A percentile compares a stretch with the other conserved stretches of the same genome.
Conservation (phyloP, 2,329 filamentous ascomycete genomes). For the Neocatenulostroma microsporum region DNA sequence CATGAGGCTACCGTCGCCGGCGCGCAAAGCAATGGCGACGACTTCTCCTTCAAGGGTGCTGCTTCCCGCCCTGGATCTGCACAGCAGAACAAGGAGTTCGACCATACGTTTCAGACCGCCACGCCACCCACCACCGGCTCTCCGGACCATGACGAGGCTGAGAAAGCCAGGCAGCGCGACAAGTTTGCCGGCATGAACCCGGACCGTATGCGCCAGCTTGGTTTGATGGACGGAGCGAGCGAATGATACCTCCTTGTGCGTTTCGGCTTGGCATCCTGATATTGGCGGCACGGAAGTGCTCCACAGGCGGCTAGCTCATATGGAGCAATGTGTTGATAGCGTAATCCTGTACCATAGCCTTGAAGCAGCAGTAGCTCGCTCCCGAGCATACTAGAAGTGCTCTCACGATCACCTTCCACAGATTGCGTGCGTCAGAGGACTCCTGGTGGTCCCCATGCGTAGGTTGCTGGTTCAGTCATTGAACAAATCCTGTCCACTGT, state of each 20-base stretch:
- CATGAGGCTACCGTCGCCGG: slow-evolving; percentile 7
- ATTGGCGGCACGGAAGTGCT: no score
- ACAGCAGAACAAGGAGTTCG: slow-evolving; percentile 10
- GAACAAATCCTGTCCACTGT: slow-evolving; percentile 41
- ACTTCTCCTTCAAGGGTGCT: slow-evolving; percentile 23
- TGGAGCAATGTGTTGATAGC: no score
- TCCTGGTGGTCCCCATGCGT: no score
- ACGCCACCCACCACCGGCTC: slow-evolving; percentile 35
- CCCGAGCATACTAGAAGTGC: slow-evolving; percentile 3
- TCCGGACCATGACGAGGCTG: slow-evolving; percentile 26
- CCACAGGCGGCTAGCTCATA: no score
- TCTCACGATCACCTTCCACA: no score
- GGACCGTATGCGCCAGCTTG: slow-evolving; percentile 29
- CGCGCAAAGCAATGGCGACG: slow-evolving; percentile 11
- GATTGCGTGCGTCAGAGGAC: no score
- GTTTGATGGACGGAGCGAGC: slow-evolving; percentile 18
- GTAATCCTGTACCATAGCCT: slow-evolving; percentile 19
- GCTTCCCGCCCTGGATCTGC: slow-evolving; percentile 11
- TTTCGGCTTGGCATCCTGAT: background rate
- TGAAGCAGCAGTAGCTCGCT: slow-evolving; percentile 3
- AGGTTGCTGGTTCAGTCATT: no score
- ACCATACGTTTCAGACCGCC: slow-evolving; percentile 36
- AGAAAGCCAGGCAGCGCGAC: slow-evolving; percentile 18
- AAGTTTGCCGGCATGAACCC: slow-evolving; percentile 29
- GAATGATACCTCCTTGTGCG: background rate